Conservation (phyloP, 78 protist genomes). For the Dictyostelium intermedium region DNA sequence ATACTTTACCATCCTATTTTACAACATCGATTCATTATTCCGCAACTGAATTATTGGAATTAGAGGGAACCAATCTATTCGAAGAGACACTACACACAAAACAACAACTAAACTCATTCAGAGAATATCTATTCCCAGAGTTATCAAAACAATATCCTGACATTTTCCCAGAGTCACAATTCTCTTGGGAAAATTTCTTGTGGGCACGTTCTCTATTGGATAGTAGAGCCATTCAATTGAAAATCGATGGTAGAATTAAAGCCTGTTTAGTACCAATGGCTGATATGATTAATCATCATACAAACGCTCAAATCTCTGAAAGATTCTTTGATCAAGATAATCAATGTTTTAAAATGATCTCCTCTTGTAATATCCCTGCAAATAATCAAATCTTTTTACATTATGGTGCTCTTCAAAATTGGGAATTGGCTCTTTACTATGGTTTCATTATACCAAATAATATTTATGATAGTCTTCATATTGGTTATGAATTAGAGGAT, state of each 20-base stretch:
- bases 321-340: constrained; percentile 37
- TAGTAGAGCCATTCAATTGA: constrained; percentile 72
- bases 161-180: constrained; percentile 53
- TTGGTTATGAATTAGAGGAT: constrained; percentile 58
- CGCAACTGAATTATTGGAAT: constrained; percentile 57
- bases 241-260: constrained; percentile 58
- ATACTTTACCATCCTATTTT: constrained; percentile 70
- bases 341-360: constrained; percentile 36
- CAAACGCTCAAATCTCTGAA: constrained; percentile 60
- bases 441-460: constrained; percentile 69
- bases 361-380: constrained; percentile 34
- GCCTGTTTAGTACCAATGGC: constrained; percentile 76
- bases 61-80: constrained; percentile 70
- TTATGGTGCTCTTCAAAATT: constrained; percentile 76
- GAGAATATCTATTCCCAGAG: constrained; percentile 70
- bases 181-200: constrained; percentile 61
- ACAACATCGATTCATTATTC: constrained; percentile 66
- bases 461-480: constrained; percentile 45
- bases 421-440: constrained; percentile 68
- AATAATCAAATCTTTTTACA: constrained; percentile 53
- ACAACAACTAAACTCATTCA: constrained; percentile 45
- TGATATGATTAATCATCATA: constrained; percentile 79
- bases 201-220: constrained; percentile 78
- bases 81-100: constrained; percentile 48
- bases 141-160: constrained; percentile 74